Conservation (phyloP, 768 basidiomycete genomes). For the Russula brevipes region DNA sequence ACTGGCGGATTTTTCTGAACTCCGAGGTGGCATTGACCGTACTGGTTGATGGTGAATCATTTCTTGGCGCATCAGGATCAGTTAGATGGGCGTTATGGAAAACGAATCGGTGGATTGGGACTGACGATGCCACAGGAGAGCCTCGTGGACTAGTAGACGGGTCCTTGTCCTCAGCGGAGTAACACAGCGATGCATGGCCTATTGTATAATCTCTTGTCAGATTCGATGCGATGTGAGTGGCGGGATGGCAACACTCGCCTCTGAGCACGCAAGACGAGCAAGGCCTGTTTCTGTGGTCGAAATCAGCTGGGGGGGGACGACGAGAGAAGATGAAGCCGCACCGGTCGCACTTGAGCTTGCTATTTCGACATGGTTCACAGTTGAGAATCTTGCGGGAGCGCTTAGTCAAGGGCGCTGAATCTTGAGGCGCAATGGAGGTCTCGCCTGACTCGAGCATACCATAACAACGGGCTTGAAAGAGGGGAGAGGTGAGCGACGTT, state of each 20-base stretch:
- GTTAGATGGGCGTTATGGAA: background rate
- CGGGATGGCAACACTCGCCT: constrained; percentile 1
- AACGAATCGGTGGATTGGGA: background rate
- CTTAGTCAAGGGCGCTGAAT: constrained; percentile 19
- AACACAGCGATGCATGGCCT: constrained; percentile 25
- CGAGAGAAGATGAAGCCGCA: background rate
- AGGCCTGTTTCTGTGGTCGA: constrained; percentile 19
- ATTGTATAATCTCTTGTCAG: background rate
- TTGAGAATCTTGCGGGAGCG: constrained; percentile 25
- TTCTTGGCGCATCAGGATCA: background rate
- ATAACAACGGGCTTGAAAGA: constrained; percentile 19
- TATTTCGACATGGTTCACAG: constrained; percentile 25
- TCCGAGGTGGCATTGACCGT: constrained; percentile 23
- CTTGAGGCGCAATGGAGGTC: constrained; percentile 22
- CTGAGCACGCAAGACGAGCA: constrained; percentile 26
- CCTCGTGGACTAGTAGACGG: constrained; percentile 19
- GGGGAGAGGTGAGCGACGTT: constrained; percentile 15
- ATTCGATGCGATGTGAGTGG: background rate
- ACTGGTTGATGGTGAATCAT: constrained; percentile 5
- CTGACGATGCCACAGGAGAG: constrained; percentile 17
- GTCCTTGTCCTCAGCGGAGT: constrained; percentile 24
- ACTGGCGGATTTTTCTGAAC: constrained; percentile 24
- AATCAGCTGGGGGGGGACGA: background rate
- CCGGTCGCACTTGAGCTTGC: constrained; percentile 27
- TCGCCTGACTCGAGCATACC: constrained; percentile 25